A percentile compares a stretch with the other conserved stretches of the same genome.
These are phyloP conservation scores for Phytophthora hibernalis DNA, from an alignment of 352 stramenopile genomes.

Conservation along the genomic window DNA sequence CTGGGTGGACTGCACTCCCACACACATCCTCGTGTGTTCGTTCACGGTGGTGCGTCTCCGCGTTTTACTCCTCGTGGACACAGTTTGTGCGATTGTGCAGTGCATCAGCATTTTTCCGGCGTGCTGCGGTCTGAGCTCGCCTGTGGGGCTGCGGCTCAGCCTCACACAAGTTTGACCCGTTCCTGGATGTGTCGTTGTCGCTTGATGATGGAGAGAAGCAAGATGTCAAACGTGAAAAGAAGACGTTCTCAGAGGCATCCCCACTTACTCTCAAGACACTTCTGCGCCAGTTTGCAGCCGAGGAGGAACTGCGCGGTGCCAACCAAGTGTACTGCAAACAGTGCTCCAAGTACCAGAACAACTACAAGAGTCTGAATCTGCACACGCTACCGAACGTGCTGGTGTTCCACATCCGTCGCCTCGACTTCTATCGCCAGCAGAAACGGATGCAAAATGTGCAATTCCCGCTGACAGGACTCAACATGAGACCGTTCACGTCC, in stretches of 20 bases:
- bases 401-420: slow-evolving; percentile 77
- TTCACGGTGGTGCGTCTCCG: slow-evolving; percentile 52
- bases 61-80: slow-evolving; percentile 63
- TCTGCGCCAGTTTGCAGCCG: slow-evolving; percentile 54
- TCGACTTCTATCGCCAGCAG: slow-evolving; percentile 72
- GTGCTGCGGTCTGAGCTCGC: slow-evolving; percentile 65
- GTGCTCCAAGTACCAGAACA: slow-evolving; percentile 64
- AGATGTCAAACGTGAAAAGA: slow-evolving; percentile 6
- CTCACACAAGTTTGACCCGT: slow-evolving; percentile 73
- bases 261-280: slow-evolving; percentile 44
- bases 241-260: not conserved
- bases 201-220: slow-evolving; percentile 34
- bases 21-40: slow-evolving; percentile 56
- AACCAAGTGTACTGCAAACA: slow-evolving; percentile 73
- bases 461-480: slow-evolving; percentile 56
- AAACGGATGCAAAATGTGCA: slow-evolving; percentile 59
- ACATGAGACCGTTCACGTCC: slow-evolving; percentile 50
- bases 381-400: slow-evolving; percentile 74
- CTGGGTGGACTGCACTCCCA: slow-evolving; percentile 68
- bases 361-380: slow-evolving; percentile 69
- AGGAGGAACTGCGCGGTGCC: slow-evolving; percentile 61
- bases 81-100: slow-evolving; percentile 73
- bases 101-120: slow-evolving; percentile 78
- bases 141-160: slow-evolving; percentile 59
- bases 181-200: slow-evolving; percentile 77